These are phyloP conservation scores for Phytophthora multivora DNA, from an alignment of 352 stramenopile genomes.

Conservation along the genomic window DNA sequence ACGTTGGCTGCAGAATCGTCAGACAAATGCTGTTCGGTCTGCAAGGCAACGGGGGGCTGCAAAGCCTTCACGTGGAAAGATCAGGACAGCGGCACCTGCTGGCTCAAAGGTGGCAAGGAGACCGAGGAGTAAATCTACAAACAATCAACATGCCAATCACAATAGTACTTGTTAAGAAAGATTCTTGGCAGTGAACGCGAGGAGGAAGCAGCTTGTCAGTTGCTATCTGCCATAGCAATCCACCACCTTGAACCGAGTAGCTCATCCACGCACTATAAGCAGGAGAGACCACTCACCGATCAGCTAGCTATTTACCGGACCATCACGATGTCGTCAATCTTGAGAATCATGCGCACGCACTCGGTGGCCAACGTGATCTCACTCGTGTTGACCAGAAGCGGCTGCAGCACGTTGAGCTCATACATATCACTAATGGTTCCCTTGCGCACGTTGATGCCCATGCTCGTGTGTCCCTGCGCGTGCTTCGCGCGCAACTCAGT, in stretches of 20 bases:
- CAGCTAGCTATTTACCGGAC: slow-evolving; percentile 79
- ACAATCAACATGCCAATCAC: slow-evolving; percentile 24
- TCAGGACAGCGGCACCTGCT: slow-evolving; percentile 55
- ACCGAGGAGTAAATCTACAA: slow-evolving; percentile 17
- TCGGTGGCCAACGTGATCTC: slow-evolving; percentile 98
- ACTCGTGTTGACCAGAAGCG: slow-evolving; percentile 97
- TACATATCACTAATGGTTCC: slow-evolving; percentile 99
- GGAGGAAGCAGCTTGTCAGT: slow-evolving; percentile 7
- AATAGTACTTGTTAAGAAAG: slow-evolving; percentile 35
- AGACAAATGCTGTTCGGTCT: slow-evolving; percentile 39
- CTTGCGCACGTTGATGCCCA: slow-evolving; percentile 97
- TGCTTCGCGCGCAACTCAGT: slow-evolving; percentile 96
- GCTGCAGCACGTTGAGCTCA: slow-evolving; percentile 98
- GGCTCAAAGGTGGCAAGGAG: slow-evolving; percentile 56
- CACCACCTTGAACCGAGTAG: slow-evolving; percentile 13
- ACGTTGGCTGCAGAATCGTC: slow-evolving; percentile 21
- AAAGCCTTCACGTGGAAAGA: slow-evolving; percentile 58
- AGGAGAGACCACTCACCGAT: slow-evolving; percentile 2
- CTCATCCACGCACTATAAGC: not conserved
- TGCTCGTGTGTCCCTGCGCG: slow-evolving; percentile 91
- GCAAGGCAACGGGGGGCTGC: slow-evolving; percentile 37
- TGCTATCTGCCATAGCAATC: slow-evolving; percentile 5
- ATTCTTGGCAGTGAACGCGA: slow-evolving; percentile 9
- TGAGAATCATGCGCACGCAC: slow-evolving; percentile 99
- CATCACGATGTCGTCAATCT: slow-evolving; percentile 99